Conservation (phyloP, 495 filamentous ascomycete species). For the Gamarada debralockiae region DNA sequence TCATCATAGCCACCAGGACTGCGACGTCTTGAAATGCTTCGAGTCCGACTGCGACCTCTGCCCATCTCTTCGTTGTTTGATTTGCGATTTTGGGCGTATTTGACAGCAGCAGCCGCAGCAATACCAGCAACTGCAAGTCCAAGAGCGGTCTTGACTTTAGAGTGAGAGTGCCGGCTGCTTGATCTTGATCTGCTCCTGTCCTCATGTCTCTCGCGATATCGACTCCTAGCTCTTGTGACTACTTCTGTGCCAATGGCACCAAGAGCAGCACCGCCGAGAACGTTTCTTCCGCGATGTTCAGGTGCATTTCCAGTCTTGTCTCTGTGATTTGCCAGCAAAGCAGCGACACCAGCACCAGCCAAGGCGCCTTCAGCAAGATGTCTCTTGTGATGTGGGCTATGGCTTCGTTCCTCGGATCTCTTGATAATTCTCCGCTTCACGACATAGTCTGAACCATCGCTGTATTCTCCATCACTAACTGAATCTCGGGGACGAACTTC, state of each 20-base stretch:
- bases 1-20: constrained; percentile 26
- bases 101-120: constrained; percentile 69
- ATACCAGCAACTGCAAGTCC: constrained; percentile 80
- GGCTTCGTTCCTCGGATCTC: constrained; percentile 21
- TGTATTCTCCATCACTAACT: constrained; percentile 25
- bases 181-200: constrained; percentile 55
- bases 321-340: constrained; percentile 65
- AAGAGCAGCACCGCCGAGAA: constrained; percentile 73
- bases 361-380: constrained; percentile 86
- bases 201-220: constrained; percentile 61
- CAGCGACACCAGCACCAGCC: constrained; percentile 72
- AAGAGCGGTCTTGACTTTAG: constrained; percentile 61
- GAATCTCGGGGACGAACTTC: constrained; percentile 29
- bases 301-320: constrained; percentile 53
- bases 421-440: constrained; percentile 23
- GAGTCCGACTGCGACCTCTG: constrained; percentile 65
- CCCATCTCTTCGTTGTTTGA: constrained; percentile 58
- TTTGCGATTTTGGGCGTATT: constrained; percentile 66
- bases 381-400: constrained; percentile 57
- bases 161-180: constrained; percentile 43
- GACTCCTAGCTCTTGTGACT: constrained; percentile 65
- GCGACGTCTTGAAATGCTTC: constrained; percentile 48
- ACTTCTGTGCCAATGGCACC: constrained; percentile 81
- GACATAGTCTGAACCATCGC: constrained; percentile 25
- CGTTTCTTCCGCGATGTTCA: constrained; percentile 64